A percentile compares a stretch with the other conserved stretches of the same genome.
Evolutionary conservation across 2,329 filamentous ascomycete species (phyloP).

Genomic region (Arthrobotrys conoides): DNA sequence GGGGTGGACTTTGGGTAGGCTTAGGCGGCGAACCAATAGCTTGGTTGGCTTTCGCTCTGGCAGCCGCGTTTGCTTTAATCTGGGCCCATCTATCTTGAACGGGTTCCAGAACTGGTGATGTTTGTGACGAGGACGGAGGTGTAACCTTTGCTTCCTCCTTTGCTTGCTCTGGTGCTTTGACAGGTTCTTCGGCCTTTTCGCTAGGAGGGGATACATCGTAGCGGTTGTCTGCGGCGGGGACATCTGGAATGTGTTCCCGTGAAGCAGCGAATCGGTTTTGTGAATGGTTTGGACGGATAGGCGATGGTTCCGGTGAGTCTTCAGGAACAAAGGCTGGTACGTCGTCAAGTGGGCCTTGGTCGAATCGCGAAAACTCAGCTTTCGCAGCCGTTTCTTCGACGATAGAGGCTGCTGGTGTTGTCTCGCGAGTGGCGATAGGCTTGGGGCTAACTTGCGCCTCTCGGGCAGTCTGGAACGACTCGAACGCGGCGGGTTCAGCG

Average conservation of each 20-base stretch:
- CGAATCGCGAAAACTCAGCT: conserved; percentile 76
- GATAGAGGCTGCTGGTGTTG: conserved; percentile 51
- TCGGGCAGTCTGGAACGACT: conserved; percentile 39
- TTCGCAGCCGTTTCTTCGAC: conserved; percentile 52
- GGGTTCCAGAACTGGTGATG: conserved; percentile 65
- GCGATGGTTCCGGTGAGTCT: conserved; percentile 69
- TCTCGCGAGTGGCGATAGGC: conserved; percentile 48
- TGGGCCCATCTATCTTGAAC: conserved; percentile 90
- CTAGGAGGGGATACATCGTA: conserved; percentile 54
- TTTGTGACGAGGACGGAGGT: conserved; percentile 40
- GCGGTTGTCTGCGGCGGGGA: conserved; percentile 34
- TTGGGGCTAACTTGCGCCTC: conserved; percentile 42
- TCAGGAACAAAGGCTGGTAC: conserved; percentile 84
- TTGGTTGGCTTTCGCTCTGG: conserved; percentile 77
- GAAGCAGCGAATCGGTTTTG: conserved; percentile 37
- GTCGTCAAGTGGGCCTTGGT: conserved; percentile 86
- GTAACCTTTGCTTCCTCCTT: conserved; percentile 24
- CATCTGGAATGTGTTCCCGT: conserved; percentile 44
- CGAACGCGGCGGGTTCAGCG: conserved; percentile 26
- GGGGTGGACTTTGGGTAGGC: conserved; percentile 69
- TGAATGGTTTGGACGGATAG: conserved; percentile 66
- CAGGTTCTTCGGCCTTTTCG: conserved; percentile 46
- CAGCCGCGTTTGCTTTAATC: conserved; percentile 93
- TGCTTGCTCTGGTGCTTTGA: not conserved
- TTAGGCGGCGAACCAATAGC: conserved; percentile 19